These are phyloP conservation scores for Fusarium duplospermum DNA, from an alignment of 2,329 filamentous ascomycete genomes.

Conservation along the genomic window DNA sequence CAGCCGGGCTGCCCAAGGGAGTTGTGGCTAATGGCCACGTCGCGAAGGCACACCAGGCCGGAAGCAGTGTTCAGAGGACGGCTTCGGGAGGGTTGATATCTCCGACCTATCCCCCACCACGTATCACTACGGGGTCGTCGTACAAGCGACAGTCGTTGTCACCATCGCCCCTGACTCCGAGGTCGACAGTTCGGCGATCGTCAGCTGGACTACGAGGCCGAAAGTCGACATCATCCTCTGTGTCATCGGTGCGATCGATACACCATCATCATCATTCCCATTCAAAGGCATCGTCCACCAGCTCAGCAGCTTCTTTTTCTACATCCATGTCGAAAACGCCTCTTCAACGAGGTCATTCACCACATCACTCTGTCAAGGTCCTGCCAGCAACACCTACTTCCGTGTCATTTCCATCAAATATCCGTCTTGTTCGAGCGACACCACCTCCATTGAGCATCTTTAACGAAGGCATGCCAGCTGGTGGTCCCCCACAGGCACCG, in stretches of 20 bases:
- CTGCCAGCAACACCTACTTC: slow-evolving; percentile 87
- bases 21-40: slow-evolving; percentile 64
- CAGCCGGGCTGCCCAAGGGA: slow-evolving; percentile 61
- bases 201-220: slow-evolving; percentile 87
- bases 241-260: slow-evolving; percentile 92
- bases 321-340: slow-evolving; percentile 77
- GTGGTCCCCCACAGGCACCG: slow-evolving; percentile 53
- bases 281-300: slow-evolving; percentile 94
- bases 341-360: slow-evolving; percentile 74
- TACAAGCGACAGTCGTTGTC: slow-evolving; percentile 84
- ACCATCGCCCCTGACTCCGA: slow-evolving; percentile 87
- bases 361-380: slow-evolving; percentile 94
- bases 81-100: slow-evolving; percentile 42
- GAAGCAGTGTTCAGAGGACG: slow-evolving; percentile 33
- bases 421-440: slow-evolving; percentile 79
- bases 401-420: slow-evolving; percentile 82
- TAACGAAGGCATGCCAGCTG: slow-evolving; percentile 68
- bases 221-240: slow-evolving; percentile 95
- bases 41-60: slow-evolving; percentile 42
- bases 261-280: slow-evolving; percentile 88
- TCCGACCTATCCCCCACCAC: slow-evolving; percentile 46
- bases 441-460: slow-evolving; percentile 64
- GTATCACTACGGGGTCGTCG: slow-evolving; percentile 50
- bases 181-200: slow-evolving; percentile 84
- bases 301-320: slow-evolving; percentile 80